Percentiles rank a stretch among this genome's conserved stretches.
These are phyloP conservation scores for Leccinum rimulosum DNA, from an alignment of 768 basidiomycete genomes.

Conservation along the genomic window DNA sequence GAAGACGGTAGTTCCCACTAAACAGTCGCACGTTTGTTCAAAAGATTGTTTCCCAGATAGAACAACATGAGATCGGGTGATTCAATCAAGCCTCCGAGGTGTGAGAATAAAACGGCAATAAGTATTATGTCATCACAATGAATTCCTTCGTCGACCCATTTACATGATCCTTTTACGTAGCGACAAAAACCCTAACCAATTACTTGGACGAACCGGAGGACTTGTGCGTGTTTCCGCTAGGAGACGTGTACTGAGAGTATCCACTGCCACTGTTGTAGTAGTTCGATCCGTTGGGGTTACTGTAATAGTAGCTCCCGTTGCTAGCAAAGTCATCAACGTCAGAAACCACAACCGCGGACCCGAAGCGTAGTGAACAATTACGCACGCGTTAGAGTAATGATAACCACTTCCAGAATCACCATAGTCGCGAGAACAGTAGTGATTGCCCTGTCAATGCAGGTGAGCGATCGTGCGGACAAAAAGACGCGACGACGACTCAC, in stretches of 20 bases:
- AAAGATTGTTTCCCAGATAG: no score
- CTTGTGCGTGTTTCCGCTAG: conserved; percentile 34
- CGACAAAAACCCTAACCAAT: not conserved
- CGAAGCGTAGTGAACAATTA: not conserved
- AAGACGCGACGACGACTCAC: conserved; percentile 31
- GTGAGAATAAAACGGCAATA: no score
- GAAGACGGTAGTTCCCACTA: no score
- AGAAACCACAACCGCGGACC: not conserved
- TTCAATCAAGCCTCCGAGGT: no score
- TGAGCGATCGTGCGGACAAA: not conserved
- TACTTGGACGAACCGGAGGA: conserved; percentile 27
- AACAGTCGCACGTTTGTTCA: no score
- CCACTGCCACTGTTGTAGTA: conserved; percentile 56
- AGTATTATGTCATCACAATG: not conserved
- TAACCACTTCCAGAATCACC: conserved; percentile 44
- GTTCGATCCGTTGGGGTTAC: conserved; percentile 56
- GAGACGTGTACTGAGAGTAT: conserved; percentile 48
- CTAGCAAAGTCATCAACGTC: conserved; percentile 21
- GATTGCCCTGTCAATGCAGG: conserved; percentile 47
- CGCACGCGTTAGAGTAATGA: conserved; percentile 61
- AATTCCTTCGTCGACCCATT: not conserved
- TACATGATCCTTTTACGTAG: not conserved
- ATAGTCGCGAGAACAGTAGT: conserved; percentile 54
- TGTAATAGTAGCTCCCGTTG: conserved; percentile 62
- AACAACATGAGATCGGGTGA: no score